A percentile compares a stretch with the other conserved stretches of the same genome.
phyloP scores from a whole-genome alignment of 2,329 filamentous ascomycete genomes.

The Ceratocystiopsis brevicomis region DNA sequence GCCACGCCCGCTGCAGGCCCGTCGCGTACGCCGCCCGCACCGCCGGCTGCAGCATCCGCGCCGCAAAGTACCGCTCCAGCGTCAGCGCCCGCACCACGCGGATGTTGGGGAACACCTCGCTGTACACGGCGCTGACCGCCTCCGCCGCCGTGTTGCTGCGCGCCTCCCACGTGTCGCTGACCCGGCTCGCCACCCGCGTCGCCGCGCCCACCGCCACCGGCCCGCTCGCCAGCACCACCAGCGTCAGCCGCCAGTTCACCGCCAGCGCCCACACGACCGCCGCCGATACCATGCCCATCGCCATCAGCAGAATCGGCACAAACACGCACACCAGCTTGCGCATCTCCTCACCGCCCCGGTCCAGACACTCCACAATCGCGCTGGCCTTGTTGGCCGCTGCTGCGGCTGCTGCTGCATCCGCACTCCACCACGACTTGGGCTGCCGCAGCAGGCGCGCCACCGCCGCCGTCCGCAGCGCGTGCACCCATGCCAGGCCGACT shows the following conservation, averaged over 20 bases:
- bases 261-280: constrained; percentile 56
- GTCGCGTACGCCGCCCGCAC: constrained; percentile 33
- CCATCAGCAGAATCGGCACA: constrained; percentile 47
- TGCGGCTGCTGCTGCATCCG: no score
- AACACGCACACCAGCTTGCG: constrained; percentile 66
- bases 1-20: constrained; percentile 46
- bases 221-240: constrained; percentile 51
- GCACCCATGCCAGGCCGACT: constrained; percentile 59
- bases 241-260: constrained; percentile 61
- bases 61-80: constrained; percentile 51
- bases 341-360: constrained; percentile 75
- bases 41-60: constrained; percentile 36
- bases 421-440: constrained; percentile 57
- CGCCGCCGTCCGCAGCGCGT: constrained; percentile 47
- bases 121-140: constrained; percentile 41
- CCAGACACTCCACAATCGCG: constrained; percentile 51
- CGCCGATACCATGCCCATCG: constrained; percentile 46
- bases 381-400: not conserved
- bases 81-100: constrained; percentile 58
- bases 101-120: constrained; percentile 62
- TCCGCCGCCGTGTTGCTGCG: constrained; percentile 45
- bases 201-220: constrained; percentile 52
- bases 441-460: constrained; percentile 55
- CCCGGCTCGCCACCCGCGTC: constrained; percentile 43
- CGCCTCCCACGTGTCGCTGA: constrained; percentile 55